Base-by-base conservation (phyloP, 164 flowering plant genomes). In the Protea cynaroides region DNA sequence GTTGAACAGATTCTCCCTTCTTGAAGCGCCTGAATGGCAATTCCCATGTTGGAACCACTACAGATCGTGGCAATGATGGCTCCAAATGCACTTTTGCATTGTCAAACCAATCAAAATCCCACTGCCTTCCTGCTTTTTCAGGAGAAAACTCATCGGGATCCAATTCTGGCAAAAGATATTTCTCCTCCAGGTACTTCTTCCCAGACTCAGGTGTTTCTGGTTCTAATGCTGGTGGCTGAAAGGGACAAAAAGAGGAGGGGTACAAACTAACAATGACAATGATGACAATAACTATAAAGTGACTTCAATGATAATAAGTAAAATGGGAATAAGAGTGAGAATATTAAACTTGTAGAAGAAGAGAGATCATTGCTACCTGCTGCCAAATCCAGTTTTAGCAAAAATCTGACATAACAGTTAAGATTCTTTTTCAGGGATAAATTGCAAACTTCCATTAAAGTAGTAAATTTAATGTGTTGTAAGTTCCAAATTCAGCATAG, bases 61-160 rank as follows among this genome's bases (percentile, higher is more conserved):
- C 81, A 34, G 83, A 68, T 6, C 86, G 82, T 7, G 96, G 92
- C 68, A 79, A 40, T 9, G 97, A 82, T 18, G 92, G 90, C 61
- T 95, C 99, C n/a, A 84, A 64, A 15, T 76, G 81, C 50, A 86
- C 70, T 64, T 87, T 81, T 25, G 85, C 94, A 70, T 66, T 77
- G 12, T 79, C 85, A 76, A 95, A 92, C 99, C 99, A 95, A 73
- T 92, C 96, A 74, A 88, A 92, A 46, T 95, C 96, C 99, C 99
- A 95, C 60, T 88, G 89, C 65, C 82, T 85, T 53, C 97, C 99
- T 72, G 58, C 77, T 54, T 85, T 89, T 65, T 85, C 88, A 0
- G 90, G 76, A 18, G 89, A 82, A 72, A 92, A 89, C 58, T 81
- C 89, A 54, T 86, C 87, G 22, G 71, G 67, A 53, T 95, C 97